phyloP scores from a whole-genome alignment of 768 basidiomycete species.

The Rubroboletus pulcherrimus region DNA sequence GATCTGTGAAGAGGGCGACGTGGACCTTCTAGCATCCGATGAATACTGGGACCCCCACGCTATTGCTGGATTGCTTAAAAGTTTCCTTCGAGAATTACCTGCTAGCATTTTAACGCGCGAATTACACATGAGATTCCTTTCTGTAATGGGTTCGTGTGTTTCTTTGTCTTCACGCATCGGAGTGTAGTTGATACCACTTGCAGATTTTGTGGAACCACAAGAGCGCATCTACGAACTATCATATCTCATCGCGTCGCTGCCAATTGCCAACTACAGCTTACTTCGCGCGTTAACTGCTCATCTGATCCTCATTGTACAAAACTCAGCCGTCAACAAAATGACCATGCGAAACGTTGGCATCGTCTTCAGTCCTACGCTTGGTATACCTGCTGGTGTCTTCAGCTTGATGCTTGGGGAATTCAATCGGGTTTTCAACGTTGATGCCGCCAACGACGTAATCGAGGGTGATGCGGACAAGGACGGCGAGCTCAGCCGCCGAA shows the following conservation, averaged over 20 bases:
- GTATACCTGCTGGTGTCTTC: conserved; percentile 97
- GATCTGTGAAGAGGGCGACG: conserved; percentile 77
- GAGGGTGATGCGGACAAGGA: conserved; percentile 26
- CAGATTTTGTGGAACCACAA: conserved; percentile 86
- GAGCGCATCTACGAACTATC: conserved; percentile 88
- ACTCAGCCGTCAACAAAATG: conserved; percentile 93
- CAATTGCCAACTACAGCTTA: conserved; percentile 89
- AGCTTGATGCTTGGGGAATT: conserved; percentile 93
- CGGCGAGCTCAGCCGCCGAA: conserved; percentile 57
- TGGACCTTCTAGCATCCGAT: conserved; percentile 81
- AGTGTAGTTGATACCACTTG: conserved; percentile 13
- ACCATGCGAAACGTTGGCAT: conserved; percentile 98
- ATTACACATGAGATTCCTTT: conserved; percentile 84
- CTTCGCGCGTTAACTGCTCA: conserved; percentile 93
- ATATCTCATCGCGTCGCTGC: conserved; percentile 79
- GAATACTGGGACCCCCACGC: conserved; percentile 99
- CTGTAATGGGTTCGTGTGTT: conserved; percentile 80
- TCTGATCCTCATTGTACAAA: conserved; percentile 91
- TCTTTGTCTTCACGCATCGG: not conserved
- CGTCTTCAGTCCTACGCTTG: conserved; percentile 95
- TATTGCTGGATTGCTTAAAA: conserved; percentile 91
- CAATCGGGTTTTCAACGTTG: conserved; percentile 89
- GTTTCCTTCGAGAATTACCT: conserved; percentile 90
- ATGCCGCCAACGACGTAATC: conserved; percentile 30
- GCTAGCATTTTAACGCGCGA: conserved; percentile 90